phyloP scores from a whole-genome alignment of 2,329 filamentous ascomycete species.

The Scytalidium lignicola region DNA sequence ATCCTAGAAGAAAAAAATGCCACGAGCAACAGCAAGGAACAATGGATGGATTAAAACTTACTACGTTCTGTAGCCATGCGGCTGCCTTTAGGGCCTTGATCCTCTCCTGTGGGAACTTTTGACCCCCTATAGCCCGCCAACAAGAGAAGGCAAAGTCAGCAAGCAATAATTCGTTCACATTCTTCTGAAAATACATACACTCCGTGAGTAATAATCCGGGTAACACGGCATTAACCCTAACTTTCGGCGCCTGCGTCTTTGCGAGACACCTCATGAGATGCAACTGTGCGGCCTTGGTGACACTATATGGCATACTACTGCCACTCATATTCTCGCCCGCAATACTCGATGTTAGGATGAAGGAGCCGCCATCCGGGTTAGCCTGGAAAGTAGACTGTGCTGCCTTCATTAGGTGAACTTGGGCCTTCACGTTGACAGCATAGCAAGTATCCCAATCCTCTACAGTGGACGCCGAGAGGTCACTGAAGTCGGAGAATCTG shows the following conservation, averaged over 20 bases:
- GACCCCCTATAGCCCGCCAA: slow-evolving; percentile 37
- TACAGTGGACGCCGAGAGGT: slow-evolving; percentile 15
- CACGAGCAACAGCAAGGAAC: too few relatives aligned
- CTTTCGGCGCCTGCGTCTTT: slow-evolving; percentile 54
- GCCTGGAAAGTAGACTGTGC: slow-evolving; percentile 53
- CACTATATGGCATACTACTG: slow-evolving; percentile 28
- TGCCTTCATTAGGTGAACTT: slow-evolving; percentile 47
- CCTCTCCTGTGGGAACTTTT: slow-evolving; percentile 44
- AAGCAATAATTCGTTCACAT: background rate
- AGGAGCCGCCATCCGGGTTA: slow-evolving; percentile 57
- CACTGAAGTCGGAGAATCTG: slow-evolving; percentile 21
- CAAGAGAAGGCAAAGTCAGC: background rate
- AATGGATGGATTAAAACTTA: slow-evolving; percentile 24
- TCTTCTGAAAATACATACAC: slow-evolving; percentile 40
- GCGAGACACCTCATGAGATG: slow-evolving; percentile 64
- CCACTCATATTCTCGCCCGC: slow-evolving; percentile 37
- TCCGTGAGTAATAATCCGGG: slow-evolving; percentile 62
- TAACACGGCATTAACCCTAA: slow-evolving; percentile 59
- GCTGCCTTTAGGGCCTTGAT: slow-evolving; percentile 43
- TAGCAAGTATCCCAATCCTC: slow-evolving; percentile 40
- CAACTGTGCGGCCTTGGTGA: slow-evolving; percentile 42
- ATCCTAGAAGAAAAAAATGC: too few relatives aligned
- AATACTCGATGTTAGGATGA: slow-evolving; percentile 59
- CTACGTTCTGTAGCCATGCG: slow-evolving; percentile 50
- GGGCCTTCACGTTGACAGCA: slow-evolving; percentile 56